phyloP scores from a whole-genome alignment of 257 asterid species.

The Solanum rostratum region DNA sequence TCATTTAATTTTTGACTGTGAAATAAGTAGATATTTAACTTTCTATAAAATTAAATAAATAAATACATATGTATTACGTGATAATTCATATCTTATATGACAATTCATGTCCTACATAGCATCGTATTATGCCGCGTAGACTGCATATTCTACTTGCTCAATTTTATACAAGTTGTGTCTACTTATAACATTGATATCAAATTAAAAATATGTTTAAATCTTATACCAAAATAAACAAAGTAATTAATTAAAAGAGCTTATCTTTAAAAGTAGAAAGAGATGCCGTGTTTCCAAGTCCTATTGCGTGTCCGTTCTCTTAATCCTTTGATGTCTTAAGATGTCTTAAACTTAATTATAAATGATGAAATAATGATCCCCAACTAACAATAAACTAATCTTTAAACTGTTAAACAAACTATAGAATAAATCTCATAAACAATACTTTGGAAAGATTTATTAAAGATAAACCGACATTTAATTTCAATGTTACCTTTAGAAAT shows the following conservation, averaged over 20 bases:
- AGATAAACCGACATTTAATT: background rate
- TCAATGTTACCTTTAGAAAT: background rate
- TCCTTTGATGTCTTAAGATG: background rate
- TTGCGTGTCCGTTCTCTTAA: background rate
- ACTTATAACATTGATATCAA: too few species aligned
- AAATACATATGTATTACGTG: too few species aligned
- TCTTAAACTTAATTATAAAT: background rate
- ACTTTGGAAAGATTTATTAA: background rate
- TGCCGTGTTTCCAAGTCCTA: background rate
- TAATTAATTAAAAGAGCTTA: background rate
- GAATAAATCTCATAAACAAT: background rate
- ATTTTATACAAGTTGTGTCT: too few species aligned
- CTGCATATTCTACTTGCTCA: too few species aligned
- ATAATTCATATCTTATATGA: too few species aligned
- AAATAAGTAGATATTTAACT: too few species aligned
- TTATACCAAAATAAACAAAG: too few species aligned
- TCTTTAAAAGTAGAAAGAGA: background rate
- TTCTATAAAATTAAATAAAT: too few species aligned
- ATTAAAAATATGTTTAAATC: too few species aligned
- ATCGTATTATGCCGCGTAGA: too few species aligned
- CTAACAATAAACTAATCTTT: background rate
- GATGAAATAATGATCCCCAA: background rate
- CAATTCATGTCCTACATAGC: too few species aligned
- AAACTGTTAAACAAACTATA: background rate
- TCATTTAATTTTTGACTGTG: too few species aligned